Percentiles rank a stretch among this genome's conserved stretches.
These are phyloP conservation scores for Tilletia indica DNA, from an alignment of 1,284 basidiomycete species.

Conservation along the genomic window DNA sequence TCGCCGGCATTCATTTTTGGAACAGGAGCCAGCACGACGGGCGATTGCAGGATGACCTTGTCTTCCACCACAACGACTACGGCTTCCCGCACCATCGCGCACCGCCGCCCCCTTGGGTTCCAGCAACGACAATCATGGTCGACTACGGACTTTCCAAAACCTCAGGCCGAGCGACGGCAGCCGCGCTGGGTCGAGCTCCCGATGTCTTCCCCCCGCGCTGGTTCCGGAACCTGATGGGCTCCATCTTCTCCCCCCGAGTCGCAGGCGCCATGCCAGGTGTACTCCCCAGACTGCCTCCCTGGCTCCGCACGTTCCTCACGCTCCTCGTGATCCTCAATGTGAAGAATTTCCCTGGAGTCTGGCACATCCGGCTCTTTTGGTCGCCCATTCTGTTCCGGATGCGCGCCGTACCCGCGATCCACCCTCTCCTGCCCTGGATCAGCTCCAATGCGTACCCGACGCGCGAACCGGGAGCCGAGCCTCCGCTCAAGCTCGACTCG, in stretches of 20 bases:
- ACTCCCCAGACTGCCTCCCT: not conserved
- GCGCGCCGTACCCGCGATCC: constrained; percentile 5
- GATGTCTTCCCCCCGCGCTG: not conserved
- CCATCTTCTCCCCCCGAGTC: constrained; percentile 13
- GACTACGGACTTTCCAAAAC: not conserved
- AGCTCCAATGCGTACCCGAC: constrained; percentile 13
- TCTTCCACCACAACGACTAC: too few species aligned
- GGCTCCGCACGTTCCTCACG: not conserved
- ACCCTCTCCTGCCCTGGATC: constrained; percentile 26
- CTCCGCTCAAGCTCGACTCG: constrained; percentile 26
- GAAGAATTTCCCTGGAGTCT: not conserved
- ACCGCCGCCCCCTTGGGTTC: too few species aligned
- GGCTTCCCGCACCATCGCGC: too few species aligned
- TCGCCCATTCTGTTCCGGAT: constrained; percentile 6
- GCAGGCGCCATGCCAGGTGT: not conserved
- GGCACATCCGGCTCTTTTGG: constrained; percentile 12
- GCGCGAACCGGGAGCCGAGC: constrained; percentile 24
- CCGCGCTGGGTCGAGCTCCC: not conserved
- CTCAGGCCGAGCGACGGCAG: not conserved
- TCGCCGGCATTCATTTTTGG: too few species aligned
- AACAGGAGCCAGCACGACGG: too few species aligned
- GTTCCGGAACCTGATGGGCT: constrained; percentile 6
- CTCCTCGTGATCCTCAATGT: constrained; percentile 11
- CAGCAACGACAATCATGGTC: not conserved
- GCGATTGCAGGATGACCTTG: too few species aligned